Evolutionary conservation across 2,329 filamentous ascomycete genomes (phyloP), one percentile per base, ranked within the genome.

Genomic region (Colletotrichum aenigma): DNA sequence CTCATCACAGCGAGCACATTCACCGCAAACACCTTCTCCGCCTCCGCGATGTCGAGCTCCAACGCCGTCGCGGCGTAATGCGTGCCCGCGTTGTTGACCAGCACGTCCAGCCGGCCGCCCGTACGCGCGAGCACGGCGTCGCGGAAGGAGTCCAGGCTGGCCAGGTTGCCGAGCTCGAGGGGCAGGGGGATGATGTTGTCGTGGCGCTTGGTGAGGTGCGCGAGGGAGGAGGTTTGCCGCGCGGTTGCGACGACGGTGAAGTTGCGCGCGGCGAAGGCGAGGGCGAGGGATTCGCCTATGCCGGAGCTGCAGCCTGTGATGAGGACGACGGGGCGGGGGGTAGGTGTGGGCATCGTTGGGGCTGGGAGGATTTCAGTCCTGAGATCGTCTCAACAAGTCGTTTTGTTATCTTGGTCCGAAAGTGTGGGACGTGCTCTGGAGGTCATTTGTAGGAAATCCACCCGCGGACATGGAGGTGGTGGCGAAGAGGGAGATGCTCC

Each of bases 211-310:
- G 70, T 72, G 26, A 78, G 70, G 10, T 77, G 66, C 18, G 61
- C 16, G 34, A 78, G 75, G 10, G 75, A 65, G 9, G 75, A 67
- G 30, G 66, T 62, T 1, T 60, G 52, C 32, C 77, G 64, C 12
- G 76, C 76, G 30, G 77, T 77, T 7, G 77, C 77, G 43, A 78
- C 24, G 60, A 78, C 77, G 21, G 43, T 74, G 64, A 75, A 67
- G 28, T 75, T 70, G 21, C 61, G 62, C 4, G 68, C 24, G 18
- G 74, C 66, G 34, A 78, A 66, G 34, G 62, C 67, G 4, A 65
- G 64, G 9, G 76, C 76, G 18, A 78, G 72, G 48, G 58, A 30
- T 48, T 74, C 74, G 28, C 76, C 77, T 24, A 78, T 76, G 38
- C 77, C 77, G 36, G 70, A 74, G 68, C 70, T 71, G 60, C 77